phyloP scores from a whole-genome alignment of 2,329 filamentous ascomycete species.

The Penicillium sp. region DNA sequence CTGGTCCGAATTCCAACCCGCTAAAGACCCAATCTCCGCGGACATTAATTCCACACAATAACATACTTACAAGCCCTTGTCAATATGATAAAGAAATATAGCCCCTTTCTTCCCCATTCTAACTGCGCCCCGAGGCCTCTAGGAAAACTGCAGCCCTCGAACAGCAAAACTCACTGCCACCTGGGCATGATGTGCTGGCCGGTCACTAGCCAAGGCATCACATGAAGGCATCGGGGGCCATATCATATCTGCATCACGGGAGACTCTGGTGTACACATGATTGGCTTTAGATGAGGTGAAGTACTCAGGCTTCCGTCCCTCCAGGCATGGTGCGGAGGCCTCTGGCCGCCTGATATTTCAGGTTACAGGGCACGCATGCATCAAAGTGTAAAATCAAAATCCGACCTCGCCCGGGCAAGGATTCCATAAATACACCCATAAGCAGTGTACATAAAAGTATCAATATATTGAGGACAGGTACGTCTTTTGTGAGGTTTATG shows the following conservation, averaged over 20 bases:
- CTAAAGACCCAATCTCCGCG: background rate
- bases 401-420: no score
- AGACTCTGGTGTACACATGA: background rate
- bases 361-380: no score
- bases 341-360: no score
- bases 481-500: no score
- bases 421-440: no score
- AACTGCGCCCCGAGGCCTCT: background rate
- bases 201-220: background rate
- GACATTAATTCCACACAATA: background rate
- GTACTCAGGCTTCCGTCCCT: background rate
- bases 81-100: background rate
- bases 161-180: background rate
- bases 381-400: no score
- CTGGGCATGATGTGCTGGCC: constrained; percentile 5
- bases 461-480: no score
- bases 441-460: no score
- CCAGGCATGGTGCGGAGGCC: background rate
- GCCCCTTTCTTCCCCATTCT: background rate
- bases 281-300: background rate
- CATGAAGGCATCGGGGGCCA: no score
- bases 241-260: background rate
- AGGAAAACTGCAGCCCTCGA: constrained; percentile 3
- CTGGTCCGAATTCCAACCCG: constrained; percentile 5
- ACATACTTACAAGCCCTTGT: background rate